Percentiles rank a stretch among this genome's conserved stretches.
phyloP scores from a whole-genome alignment of 208 protist genomes.

The Trypanosoma theileri region DNA sequence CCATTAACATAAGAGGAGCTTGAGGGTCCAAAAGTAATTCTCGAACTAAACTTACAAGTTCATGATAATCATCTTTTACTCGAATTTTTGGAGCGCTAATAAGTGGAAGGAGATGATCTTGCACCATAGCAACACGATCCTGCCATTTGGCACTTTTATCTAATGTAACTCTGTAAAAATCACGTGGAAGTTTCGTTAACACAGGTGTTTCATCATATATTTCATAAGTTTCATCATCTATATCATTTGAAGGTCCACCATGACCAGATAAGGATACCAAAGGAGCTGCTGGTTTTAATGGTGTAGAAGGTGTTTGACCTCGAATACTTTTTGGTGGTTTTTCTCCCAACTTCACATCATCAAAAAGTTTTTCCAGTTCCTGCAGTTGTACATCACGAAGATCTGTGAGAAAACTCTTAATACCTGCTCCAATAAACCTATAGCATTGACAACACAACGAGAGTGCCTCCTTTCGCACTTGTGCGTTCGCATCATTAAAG shows the following conservation, averaged over 20 bases:
- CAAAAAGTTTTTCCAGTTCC: conserved; percentile 83
- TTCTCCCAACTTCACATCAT: conserved; percentile 31
- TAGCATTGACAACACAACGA: conserved; percentile 84
- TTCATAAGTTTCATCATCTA: conserved; percentile 57
- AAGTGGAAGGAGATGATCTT: conserved; percentile 60
- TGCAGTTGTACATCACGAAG: conserved; percentile 85
- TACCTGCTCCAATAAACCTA: conserved; percentile 67
- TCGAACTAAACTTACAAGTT: conserved; percentile 68
- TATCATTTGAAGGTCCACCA: conserved; percentile 27
- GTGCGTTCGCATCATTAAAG: conserved; percentile 79
- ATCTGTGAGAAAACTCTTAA: conserved; percentile 72
- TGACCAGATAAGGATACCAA: neutral
- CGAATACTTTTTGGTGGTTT: conserved; percentile 31
- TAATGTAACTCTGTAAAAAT: conserved; percentile 68
- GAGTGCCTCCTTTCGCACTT: conserved; percentile 74
- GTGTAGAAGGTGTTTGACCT: conserved; percentile 15
- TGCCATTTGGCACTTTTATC: conserved; percentile 83
- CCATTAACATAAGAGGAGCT: conserved; percentile 80
- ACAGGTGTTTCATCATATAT: conserved; percentile 63
- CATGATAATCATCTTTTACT: conserved; percentile 84
- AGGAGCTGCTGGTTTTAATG: conserved; percentile 14
- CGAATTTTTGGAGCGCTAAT: conserved; percentile 60
- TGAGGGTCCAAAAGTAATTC: conserved; percentile 80
- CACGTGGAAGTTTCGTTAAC: conserved; percentile 60
- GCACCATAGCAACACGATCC: conserved; percentile 68